These are phyloP conservation scores for Sporothrix curviconia DNA, from an alignment of 2,329 filamentous ascomycete genomes.

Conservation along the genomic window DNA sequence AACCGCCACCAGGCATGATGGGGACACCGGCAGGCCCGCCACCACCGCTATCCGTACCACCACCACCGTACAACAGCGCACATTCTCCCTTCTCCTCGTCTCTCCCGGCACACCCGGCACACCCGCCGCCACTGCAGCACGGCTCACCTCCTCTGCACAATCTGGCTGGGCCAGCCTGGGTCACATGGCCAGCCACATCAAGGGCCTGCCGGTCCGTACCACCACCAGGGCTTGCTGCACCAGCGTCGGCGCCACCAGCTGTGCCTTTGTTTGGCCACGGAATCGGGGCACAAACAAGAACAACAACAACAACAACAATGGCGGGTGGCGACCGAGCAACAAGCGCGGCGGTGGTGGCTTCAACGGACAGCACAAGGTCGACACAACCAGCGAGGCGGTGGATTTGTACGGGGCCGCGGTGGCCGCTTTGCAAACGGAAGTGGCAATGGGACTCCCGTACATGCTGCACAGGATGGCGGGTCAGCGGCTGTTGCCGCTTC, in stretches of 20 bases:
- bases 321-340: constrained; percentile 4
- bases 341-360: not conserved
- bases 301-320: not conserved
- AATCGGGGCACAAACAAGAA: not conserved
- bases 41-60: too few relatives aligned
- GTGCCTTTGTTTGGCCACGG: not conserved
- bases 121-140: not conserved
- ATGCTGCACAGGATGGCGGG: too few relatives aligned
- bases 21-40: constrained; percentile 16
- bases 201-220: not conserved
- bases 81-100: constrained; percentile 18
- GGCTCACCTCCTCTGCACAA: too few relatives aligned
- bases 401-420: constrained; percentile 8
- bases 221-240: not conserved
- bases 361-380: not conserved
- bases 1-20: constrained; percentile 20
- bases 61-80: constrained; percentile 15
- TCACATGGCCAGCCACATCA: too few relatives aligned
- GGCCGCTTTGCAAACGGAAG: constrained; percentile 1
- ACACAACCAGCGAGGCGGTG: constrained; percentile 1
- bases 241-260: not conserved
- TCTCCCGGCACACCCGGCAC: not conserved
- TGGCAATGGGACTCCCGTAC: too few relatives aligned
- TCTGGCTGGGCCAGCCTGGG: too few relatives aligned
- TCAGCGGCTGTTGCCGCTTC: too few relatives aligned